Conservation (phyloP, 345 rosid genomes). For the Cochlearia excelsa region DNA sequence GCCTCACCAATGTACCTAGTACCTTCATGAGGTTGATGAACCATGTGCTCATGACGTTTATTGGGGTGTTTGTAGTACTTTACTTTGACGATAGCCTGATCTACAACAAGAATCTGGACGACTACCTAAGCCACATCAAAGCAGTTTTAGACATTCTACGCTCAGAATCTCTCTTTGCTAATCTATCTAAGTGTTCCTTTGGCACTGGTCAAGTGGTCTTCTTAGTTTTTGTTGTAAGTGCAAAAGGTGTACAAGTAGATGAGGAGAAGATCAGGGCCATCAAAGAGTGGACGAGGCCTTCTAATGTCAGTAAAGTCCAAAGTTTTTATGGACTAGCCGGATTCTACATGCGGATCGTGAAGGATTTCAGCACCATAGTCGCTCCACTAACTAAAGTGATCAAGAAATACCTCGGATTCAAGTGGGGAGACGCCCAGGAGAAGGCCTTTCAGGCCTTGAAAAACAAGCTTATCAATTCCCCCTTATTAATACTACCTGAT, state of each 20-base stretch:
- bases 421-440: not conserved
- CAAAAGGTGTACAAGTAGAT: not conserved
- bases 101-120: not conserved
- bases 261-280: not conserved
- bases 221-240: slow-evolving; percentile 1
- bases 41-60: not conserved
- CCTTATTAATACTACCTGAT: not conserved
- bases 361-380: not conserved
- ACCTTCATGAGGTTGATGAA: not conserved
- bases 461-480: not conserved
- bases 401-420: not conserved
- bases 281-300: not conserved
- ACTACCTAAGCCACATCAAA: not conserved
- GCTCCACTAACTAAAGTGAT: not conserved
- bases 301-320: not conserved
- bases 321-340: not conserved
- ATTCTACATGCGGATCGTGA: not conserved
- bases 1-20: not conserved
- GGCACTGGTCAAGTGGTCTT: not conserved
- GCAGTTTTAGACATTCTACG: not conserved
- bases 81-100: not conserved
- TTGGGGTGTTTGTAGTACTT: not conserved
- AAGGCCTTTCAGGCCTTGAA: not conserved
- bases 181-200: not conserved
- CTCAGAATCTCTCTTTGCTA: not conserved